Evolutionary conservation across 176 grass and related monocot genomes (phyloP), one percentile per base, ranked within the genome.

Genomic region (Puya raimondii): DNA sequence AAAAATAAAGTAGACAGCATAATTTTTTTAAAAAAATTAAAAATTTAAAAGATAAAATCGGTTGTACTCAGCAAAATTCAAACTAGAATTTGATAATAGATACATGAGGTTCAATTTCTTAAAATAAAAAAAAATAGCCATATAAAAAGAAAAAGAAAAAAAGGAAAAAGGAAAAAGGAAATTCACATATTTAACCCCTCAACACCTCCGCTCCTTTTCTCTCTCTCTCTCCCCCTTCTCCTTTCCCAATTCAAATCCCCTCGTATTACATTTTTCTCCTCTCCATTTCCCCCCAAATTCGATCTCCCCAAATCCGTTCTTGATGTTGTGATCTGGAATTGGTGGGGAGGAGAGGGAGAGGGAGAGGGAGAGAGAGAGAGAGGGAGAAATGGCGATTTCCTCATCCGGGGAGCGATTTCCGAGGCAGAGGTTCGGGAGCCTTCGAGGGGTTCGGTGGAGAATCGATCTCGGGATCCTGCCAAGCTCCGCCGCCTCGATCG

Each of bases 401-500:
- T 42, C 33, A 42, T 59, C 16, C 64, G 77, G 56, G 51, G 64
- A 70, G 27, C 42, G 26, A 11, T 74, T 68, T 17, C 67, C 78
- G 12, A 50, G 64, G 67, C 52, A 68, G 63, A 74, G 70, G 64
- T 79, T 79, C 48, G 70, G 26, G 9, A 71, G 54, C 48, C 88
- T 92, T 63, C 83, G 92, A 23, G 81, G 92, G 23, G 84, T 90
- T 21, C 81, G 88, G 67, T 96, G 92, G 92, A 86, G 92, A 8
- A 70, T 81, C 58, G 73, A 96, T 79, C 81, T 96, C 21, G 84
- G 83, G 48, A 76, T 96, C 23, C 78, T 96, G 51, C 88, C 88
- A 8, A 76, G 7, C 3, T 77, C 73, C 54, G 49, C 84, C 26
- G 67, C 76, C 29, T 81, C 86, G 74, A 79, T 79, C 72, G 82